Percentiles rank a stretch among this genome's conserved stretches.
Conservation (phyloP, 768 basidiomycete genomes). For the Pleurotus citrinopileatus region DNA sequence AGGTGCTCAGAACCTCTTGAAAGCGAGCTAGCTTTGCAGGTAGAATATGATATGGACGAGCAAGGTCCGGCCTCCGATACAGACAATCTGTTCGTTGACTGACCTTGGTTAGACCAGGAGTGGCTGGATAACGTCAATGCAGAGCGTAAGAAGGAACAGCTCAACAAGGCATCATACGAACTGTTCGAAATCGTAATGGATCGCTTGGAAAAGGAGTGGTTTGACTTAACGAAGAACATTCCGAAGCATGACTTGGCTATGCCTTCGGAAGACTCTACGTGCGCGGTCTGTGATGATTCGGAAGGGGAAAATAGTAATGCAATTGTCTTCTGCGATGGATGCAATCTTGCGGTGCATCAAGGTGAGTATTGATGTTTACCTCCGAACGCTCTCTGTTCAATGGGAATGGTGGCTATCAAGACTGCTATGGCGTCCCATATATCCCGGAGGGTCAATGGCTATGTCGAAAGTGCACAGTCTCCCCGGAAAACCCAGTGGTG, state of each 20-base stretch:
- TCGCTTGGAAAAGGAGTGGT: slow-evolving; percentile 98
- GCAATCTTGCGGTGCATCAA: slow-evolving; percentile 99
- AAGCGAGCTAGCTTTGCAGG: slow-evolving; percentile 85
- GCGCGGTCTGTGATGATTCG: slow-evolving; percentile 96
- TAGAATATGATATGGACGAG: slow-evolving; percentile 99
- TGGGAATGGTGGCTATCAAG: no score
- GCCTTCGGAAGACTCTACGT: slow-evolving; percentile 94
- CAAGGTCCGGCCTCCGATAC: slow-evolving; percentile 58
- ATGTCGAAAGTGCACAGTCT: slow-evolving; percentile 96
- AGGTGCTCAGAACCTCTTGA: slow-evolving; percentile 78
- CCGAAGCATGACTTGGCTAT: slow-evolving; percentile 86
- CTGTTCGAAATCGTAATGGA: slow-evolving; percentile 97
- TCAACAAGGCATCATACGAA: slow-evolving; percentile 75
- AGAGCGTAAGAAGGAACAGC: slow-evolving; percentile 75
- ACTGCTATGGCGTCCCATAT: slow-evolving; percentile 98
- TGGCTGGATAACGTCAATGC: slow-evolving; percentile 88
- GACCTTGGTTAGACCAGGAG: slow-evolving; percentile 69
- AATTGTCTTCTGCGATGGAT: slow-evolving; percentile 99
- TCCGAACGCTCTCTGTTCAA: neutral
- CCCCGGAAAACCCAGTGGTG: slow-evolving; percentile 94
- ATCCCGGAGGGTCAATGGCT: slow-evolving; percentile 99
- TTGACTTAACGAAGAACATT: slow-evolving; percentile 93
- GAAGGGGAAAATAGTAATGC: slow-evolving; percentile 99
- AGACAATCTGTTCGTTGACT: neutral
- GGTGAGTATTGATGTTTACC: slow-evolving; percentile 43